Evolutionary conservation across 129 eudicot genomes (phyloP).

Genomic region (Arctium lappa): DNA sequence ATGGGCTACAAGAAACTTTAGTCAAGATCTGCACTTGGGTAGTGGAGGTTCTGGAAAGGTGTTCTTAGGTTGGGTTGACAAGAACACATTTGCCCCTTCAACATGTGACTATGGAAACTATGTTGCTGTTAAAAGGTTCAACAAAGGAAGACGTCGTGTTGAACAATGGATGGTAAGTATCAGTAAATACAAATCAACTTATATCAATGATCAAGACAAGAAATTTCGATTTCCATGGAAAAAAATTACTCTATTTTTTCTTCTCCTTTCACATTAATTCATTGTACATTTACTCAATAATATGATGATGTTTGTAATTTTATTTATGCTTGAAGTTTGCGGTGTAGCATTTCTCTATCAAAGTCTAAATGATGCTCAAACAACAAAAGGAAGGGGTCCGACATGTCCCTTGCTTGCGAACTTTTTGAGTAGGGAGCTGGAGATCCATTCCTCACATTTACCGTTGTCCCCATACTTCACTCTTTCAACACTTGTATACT

Average conservation of each 20-base stretch:
- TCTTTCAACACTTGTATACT: too few relatives aligned
- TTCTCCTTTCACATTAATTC: not conserved
- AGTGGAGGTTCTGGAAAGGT: conserved; percentile 21
- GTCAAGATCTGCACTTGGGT: conserved; percentile 19
- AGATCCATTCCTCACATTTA: too few relatives aligned
- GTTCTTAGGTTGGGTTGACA: conserved; percentile 31
- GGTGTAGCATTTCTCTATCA: not conserved
- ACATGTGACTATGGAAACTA: conserved; percentile 21
- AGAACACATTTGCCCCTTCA: conserved; percentile 28
- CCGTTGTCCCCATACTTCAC: too few relatives aligned
- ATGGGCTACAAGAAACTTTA: conserved; percentile 30
- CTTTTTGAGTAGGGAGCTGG: too few relatives aligned
- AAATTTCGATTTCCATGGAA: not conserved
- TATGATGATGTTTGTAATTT: not conserved
- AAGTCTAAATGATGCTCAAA: too few relatives aligned
- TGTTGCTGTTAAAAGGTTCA: conserved; percentile 31
- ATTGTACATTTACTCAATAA: not conserved
- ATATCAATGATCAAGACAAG: not conserved
- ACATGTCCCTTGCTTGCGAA: too few relatives aligned
- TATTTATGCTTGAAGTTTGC: not conserved
- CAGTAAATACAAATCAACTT: not conserved
- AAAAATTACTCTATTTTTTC: too few relatives aligned
- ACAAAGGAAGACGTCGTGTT: not conserved
- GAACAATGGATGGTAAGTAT: conserved; percentile 23
- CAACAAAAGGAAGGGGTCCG: not conserved